These are phyloP conservation scores for Beauveria brongniartii DNA, from an alignment of 2,329 filamentous ascomycete species.

Conservation along the genomic window DNA sequence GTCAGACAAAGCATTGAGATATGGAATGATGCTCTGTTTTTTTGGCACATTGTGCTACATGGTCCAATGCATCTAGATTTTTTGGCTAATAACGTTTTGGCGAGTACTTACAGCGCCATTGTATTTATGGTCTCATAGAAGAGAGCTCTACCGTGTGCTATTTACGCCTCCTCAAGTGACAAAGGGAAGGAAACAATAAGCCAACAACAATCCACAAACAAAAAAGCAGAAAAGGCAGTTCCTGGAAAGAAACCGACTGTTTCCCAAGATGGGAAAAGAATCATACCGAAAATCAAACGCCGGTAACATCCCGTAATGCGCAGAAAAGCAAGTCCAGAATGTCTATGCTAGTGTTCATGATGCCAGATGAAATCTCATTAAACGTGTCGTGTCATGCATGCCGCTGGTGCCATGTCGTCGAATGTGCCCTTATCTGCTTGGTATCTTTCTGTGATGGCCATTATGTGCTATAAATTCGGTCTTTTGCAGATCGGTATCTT, in stretches of 20 bases:
- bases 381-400: conserved; percentile 22
- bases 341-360: conserved; percentile 29
- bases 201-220: conserved; percentile 15
- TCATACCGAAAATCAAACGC: conserved; percentile 21
- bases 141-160: not conserved
- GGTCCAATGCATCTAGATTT: too few species aligned
- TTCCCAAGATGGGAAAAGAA: not conserved
- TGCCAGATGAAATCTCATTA: conserved; percentile 23
- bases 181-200: conserved; percentile 23
- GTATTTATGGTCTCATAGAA: not conserved
- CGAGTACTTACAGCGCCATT: not conserved
- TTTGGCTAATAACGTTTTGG: not conserved
- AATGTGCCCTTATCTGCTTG: not conserved
- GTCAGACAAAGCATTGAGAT: too few species aligned
- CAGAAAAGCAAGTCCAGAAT: conserved; percentile 21
- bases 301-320: conserved; percentile 21
- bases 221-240: not conserved
- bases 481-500: not conserved
- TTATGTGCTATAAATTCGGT: conserved; percentile 10
- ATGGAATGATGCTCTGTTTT: too few species aligned
- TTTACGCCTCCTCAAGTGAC: conserved; percentile 14
- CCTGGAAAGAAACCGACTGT: not conserved
- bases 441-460: conserved; percentile 10
- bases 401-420: not conserved
- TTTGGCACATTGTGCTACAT: too few species aligned